Evolutionary conservation across 148 eudicot species (phyloP), one percentile per base, ranked within the genome.

Genomic region (Rhododendron kiyosumense): DNA sequence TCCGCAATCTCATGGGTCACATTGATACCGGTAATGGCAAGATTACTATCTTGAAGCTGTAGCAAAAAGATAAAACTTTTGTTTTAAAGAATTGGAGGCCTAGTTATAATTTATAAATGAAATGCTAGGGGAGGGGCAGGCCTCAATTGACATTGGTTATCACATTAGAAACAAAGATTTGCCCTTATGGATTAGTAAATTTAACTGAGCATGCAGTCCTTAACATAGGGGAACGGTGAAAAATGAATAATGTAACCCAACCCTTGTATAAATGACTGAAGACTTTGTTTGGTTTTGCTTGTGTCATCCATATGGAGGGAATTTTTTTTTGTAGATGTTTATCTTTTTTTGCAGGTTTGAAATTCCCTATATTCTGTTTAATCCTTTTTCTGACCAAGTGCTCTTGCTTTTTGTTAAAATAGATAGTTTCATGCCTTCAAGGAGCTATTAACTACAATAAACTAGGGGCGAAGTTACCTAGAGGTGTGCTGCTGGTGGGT

Each of bases 401-500:
- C n/a, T 79, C n/a, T 78, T 45, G 57, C 36, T 65, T 89, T 84
- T 87, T 63, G 49, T 84, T 51, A 76, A 90, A 84, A 85, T 84
- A 97, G 99, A 88, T 95, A 91, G 96, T 94, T 24, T 90, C 92
- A 84, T 97, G 98, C 90, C 91, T 97, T 77, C 98, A 92, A 91
- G 99, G 99, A 80, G 87, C 96, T 73, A 94, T 93, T 36, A 93
- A 95, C 84, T 97, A 94, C 88, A 92, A 86, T 81, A 97, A 91
- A 84, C 88, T 97, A 69, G 98, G 99, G 85, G 99, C 99, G 84
- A 95, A 93, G 87, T 90, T 97, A 85, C 99, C 99, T 1, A 90
- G 93, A 93, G 99, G 99, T 32, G 98, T 97, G 84, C 92, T 97
- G 81, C 93, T 97, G 77, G 98, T 97, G 15, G 99, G 99, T 59